Evolutionary conservation across 2,329 filamentous ascomycete genomes (phyloP), one percentile per base, ranked within the genome.

Genomic region (Westerdykella ornata): DNA sequence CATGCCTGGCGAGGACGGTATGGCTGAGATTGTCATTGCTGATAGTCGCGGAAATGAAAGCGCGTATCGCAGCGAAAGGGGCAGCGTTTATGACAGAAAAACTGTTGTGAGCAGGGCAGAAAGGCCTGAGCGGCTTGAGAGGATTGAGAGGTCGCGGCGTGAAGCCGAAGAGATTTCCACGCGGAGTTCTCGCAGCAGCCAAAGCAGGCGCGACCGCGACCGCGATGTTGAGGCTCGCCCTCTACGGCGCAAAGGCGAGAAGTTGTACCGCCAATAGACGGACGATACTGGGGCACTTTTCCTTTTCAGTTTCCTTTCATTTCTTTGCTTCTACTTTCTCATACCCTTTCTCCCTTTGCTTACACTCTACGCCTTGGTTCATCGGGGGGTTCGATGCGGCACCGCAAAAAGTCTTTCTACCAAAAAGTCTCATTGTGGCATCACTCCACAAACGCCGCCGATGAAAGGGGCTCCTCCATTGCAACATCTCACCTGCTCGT

Each of bases 21-120:
- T 62, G 57, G 60, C 59, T 22, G 62, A 65, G 26, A 47, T 66
- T 26, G 59, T 65, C 40, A 66, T 66, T 33, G 57, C 56, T 37
- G 45, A 46, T 37, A 28, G 46, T 8, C 57, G 57, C 15, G 49
- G 49, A n/a, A 49, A 44, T 19, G 57, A 60, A 29, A 54, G 32
- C 36, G 41, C 35, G 4, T 62, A 62, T 35, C 42, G 42, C 18
- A 62, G 57, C 39, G 62, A 65, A 33, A 49, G 49, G 41, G 52
- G 55, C 39, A 63, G 58, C 38, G 32, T 49, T 17, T 19, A 45
- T 18, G 53, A 46, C 18, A 50, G 49, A 39, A 53, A 51, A 22
- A 45, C 54, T 12, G 45, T 54, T 18, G 35, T 51, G 16, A 39
- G 49, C 8, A 46, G 37, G 35, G 38, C 51, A 33, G 30, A 33